Evolutionary conservation across 768 basidiomycete genomes (phyloP).

Genomic region (Podaxis rugospora): DNA sequence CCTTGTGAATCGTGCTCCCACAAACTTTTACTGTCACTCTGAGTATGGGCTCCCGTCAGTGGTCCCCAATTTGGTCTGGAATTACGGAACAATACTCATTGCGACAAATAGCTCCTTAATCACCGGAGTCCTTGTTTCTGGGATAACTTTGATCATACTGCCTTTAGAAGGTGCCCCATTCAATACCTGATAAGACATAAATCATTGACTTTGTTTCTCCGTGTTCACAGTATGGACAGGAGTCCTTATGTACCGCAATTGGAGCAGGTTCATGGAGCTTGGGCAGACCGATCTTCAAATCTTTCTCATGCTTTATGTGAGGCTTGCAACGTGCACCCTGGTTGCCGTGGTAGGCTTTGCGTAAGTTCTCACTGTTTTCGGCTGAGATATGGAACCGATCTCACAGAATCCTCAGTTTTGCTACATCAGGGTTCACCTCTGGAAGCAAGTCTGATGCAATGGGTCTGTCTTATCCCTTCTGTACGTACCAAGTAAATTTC

Average conservation of each 20-base stretch:
- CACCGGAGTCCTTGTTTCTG: too few relatives aligned
- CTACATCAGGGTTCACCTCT: background rate
- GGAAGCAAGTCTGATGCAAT: too few relatives aligned
- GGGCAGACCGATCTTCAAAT: background rate
- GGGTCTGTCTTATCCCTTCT: too few relatives aligned
- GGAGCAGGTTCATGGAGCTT: background rate
- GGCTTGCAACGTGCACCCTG: background rate
- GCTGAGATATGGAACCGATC: background rate
- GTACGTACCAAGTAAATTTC: too few relatives aligned
- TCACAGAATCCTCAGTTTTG: background rate
- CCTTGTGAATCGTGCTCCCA: background rate
- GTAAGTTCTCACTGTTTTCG: background rate
- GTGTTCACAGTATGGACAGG: background rate
- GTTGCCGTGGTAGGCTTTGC: background rate
- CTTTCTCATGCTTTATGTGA: background rate
- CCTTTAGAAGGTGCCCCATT: background rate
- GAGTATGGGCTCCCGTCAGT: background rate
- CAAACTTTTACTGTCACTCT: background rate
- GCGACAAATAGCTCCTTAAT: too few relatives aligned
- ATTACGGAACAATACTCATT: too few relatives aligned
- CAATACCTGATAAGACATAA: background rate
- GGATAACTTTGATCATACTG: background rate
- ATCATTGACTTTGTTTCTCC: background rate
- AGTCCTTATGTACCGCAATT: background rate
- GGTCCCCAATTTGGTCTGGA: background rate